Percentiles rank a stretch among this genome's conserved stretches.
phyloP scores from a whole-genome alignment of 441 rosid species.

The Heliophila coronopifolia region DNA sequence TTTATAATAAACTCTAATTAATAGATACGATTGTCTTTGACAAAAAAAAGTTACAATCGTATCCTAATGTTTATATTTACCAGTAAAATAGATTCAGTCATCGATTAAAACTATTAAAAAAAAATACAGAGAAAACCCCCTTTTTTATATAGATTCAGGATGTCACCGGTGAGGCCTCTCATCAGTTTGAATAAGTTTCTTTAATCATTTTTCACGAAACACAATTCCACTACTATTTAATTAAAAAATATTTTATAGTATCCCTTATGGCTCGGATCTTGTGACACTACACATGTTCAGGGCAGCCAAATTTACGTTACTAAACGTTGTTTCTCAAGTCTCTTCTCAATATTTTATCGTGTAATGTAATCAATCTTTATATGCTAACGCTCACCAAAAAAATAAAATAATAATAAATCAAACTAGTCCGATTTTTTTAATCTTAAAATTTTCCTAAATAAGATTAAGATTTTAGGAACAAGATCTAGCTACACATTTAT shows the following conservation, averaged over 20 bases:
- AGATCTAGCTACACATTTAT: conserved; percentile 3
- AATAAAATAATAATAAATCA: no score
- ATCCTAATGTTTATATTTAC: no score
- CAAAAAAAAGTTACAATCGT: no score
- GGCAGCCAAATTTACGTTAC: conserved; percentile 26
- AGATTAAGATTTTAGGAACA: conserved; percentile 11
- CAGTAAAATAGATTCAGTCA: no score
- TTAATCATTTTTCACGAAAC: conserved; percentile 8
- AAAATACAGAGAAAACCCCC: no score
- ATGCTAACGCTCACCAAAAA: background rate
- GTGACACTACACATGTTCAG: conserved; percentile 27
- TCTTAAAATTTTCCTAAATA: background rate
- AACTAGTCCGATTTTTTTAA: background rate
- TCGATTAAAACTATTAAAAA: no score
- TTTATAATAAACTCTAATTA: no score
- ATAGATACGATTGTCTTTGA: no score
- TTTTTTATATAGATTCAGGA: no score
- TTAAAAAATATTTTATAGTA: background rate
- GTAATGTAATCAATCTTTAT: no score
- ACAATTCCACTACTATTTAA: background rate
- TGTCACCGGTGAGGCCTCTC: no score
- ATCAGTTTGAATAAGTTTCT: no score
- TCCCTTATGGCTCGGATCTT: conserved; percentile 20
- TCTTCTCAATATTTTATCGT: background rate
- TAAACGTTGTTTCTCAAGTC: conserved; percentile 11